Evolutionary conservation across 2,329 filamentous ascomycete species (phyloP), one percentile per base, ranked within the genome.

Genomic region (Talaromyces piceae): DNA sequence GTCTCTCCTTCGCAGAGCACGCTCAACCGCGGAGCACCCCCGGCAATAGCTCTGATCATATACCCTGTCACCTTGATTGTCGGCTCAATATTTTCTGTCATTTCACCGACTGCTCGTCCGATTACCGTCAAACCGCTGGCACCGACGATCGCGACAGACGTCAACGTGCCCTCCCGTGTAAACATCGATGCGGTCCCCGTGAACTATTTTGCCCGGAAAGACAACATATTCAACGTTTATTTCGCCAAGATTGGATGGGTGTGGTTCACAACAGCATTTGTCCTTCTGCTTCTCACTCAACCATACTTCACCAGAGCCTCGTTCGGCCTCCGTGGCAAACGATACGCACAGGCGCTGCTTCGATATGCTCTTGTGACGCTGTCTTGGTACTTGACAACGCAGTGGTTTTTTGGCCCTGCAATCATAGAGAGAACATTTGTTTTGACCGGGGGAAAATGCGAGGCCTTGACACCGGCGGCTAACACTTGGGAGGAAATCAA

Each of bases 211-310:
- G 91, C 93, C 44, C 86, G 86, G 61, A 98, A 98, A 72, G 79
- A 83, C 67, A 98, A 98, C 72, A 61, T 96, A 48, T 87, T 97
- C 79, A 98, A 98, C 66, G 70, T 87, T 44, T 80, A 90, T 61
- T 98, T 97, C 64, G 93, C 98, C 63, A 98, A 98, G 76, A 77
- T 87, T 49, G 91, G 91, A 55, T 98, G 93, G 93, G 80, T 84
- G 46, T 98, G 93, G 93, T 83, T 88, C 26, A 90, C 87, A 0
- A 65, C 81, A 8, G 84, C 88, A 0, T 91, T 95, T 62, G 69
- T 79, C 28, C 68, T 80, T 13, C 88, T 95, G 55, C 67, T 87
- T 5, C 67, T 83, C 39, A 83, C 82, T 22, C 86, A 95, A 63
- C 82, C 86, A 1, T 72, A 73, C 2, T 69, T 64, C 22, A 73